These are phyloP conservation scores for Phyllachora maydis DNA, from an alignment of 2,329 filamentous ascomycete genomes.

Conservation along the genomic window DNA sequence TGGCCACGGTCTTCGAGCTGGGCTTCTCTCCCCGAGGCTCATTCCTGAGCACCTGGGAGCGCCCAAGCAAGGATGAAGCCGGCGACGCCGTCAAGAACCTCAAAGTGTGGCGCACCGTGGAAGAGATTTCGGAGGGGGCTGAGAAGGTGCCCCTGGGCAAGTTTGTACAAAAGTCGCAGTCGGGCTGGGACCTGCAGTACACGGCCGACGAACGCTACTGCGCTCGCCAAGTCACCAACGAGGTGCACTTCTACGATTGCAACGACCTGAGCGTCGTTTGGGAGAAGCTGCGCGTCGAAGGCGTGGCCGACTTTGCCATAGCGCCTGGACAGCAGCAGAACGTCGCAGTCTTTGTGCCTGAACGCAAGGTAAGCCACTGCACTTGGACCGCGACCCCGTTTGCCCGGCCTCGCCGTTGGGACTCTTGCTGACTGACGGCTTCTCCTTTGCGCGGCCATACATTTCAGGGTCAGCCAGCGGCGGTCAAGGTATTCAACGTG, in stretches of 20 bases:
- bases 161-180: constrained; percentile 92
- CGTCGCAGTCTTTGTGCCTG: constrained; percentile 85
- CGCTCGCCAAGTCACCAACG: constrained; percentile 84
- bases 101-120: constrained; percentile 81
- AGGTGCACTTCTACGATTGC: constrained; percentile 93
- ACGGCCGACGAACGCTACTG: constrained; percentile 85
- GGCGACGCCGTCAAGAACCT: constrained; percentile 91
- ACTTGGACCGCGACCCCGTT: neutral
- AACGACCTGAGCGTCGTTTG: constrained; percentile 69
- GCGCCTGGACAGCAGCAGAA: constrained; percentile 80
- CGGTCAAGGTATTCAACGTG: constrained; percentile 86
- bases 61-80: constrained; percentile 76
- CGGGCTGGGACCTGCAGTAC: constrained; percentile 95
- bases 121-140: constrained; percentile 37
- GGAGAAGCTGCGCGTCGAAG: constrained; percentile 90
- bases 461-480: constrained; percentile 66
- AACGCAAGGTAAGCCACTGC: constrained; percentile 71
- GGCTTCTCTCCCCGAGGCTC: constrained; percentile 85
- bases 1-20: constrained; percentile 78
- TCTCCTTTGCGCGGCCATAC: constrained; percentile 1
- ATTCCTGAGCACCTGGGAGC: constrained; percentile 93
- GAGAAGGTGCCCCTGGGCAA: constrained; percentile 61
- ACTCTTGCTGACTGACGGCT: neutral
- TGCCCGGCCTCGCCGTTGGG: neutral
- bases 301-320: constrained; percentile 72